Evolutionary conservation across 192 early-diverging fungal genomes (phyloP), one percentile per base, ranked within the genome.

Genomic region (Spizellomyces sp.): DNA sequence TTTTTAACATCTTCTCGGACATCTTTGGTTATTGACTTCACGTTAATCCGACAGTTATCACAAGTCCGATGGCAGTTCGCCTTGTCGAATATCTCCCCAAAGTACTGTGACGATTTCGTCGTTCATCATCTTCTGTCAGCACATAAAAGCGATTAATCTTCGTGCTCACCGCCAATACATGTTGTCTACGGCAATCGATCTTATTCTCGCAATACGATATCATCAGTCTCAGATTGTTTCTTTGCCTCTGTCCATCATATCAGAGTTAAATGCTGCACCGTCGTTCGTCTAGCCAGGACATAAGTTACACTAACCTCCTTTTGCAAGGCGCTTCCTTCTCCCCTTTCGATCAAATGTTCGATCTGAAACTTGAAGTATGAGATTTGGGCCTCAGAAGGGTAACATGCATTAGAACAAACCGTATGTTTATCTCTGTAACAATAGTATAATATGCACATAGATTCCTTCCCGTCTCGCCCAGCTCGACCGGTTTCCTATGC

Each of bases 401-500:
- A 52, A 42, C 42, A 42, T 17, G 58, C 1, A 67, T 5, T 10
- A 9, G 45, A 43, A 66, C 71, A 44, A 36, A 81, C 81, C n/a
- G 83, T 87, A 1, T 55, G 58, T 75, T 91, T 93, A 79, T 96
- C 95, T 8, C 71, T 69, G 73, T 88, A 94, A 0, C 84, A 79
- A 75, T 94, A 96, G 52, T 87, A 98, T 48, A 98, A 70, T 5
- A 95, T 81, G 63, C 96, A 98, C n/a, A 84, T 77, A 0, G 93
- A 90, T 45, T 84, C 79, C 60, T 89, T 83, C 7, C 97, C 96
- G 78, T 99, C 97, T 15, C 97, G 89, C 4, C 97, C 96, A 0
- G 95, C 94, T 14, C 97, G 90, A 3, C 97, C 96, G 0, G 95
- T 99, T 75, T 99, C 97, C 79, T 96, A 92, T 12, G 60, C 41